Conservation (phyloP, 129 eudicot species). For the Centaurea solstitialis region DNA sequence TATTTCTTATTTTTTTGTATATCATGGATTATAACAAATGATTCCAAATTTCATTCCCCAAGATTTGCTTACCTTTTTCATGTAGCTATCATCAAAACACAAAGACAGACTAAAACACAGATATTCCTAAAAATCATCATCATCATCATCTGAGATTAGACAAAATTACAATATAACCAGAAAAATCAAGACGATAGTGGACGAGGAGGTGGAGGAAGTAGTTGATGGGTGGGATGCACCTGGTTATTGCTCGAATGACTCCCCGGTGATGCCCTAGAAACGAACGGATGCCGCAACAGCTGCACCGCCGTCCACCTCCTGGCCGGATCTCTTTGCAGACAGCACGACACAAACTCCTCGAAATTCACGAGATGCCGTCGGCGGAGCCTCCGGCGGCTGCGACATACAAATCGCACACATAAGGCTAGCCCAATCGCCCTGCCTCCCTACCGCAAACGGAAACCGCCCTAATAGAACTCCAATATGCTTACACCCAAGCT, state of each 20-base stretch:
- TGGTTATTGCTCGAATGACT: slow-evolving; percentile 9
- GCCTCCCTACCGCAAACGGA: slow-evolving; percentile 62
- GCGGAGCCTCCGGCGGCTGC: slow-evolving; percentile 74
- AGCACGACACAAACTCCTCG: slow-evolving; percentile 61
- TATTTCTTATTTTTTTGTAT: too few species aligned
- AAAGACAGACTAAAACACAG: not conserved
- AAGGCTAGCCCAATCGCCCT: slow-evolving; percentile 82
- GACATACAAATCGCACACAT: slow-evolving; percentile 82
- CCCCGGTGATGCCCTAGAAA: slow-evolving; percentile 13
- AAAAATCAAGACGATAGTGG: slow-evolving; percentile 34
- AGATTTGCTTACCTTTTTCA: not conserved
- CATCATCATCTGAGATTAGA: not conserved
- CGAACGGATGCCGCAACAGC: slow-evolving; percentile 49
- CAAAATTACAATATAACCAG: not conserved
- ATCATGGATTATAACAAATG: too few species aligned
- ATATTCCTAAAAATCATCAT: not conserved
- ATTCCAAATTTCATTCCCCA: not conserved
- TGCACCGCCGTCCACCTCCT: slow-evolving; percentile 65
- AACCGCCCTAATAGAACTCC: slow-evolving; percentile 73
- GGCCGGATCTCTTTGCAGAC: slow-evolving; percentile 74
- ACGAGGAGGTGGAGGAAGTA: slow-evolving; percentile 51
- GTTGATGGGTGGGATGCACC: slow-evolving; percentile 47
- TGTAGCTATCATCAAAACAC: not conserved
- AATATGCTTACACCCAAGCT: slow-evolving; percentile 74
- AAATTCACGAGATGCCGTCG: slow-evolving; percentile 61